Evolutionary conservation across 2,329 filamentous ascomycete genomes (phyloP).

Genomic region (Colletotrichum sp.): DNA sequence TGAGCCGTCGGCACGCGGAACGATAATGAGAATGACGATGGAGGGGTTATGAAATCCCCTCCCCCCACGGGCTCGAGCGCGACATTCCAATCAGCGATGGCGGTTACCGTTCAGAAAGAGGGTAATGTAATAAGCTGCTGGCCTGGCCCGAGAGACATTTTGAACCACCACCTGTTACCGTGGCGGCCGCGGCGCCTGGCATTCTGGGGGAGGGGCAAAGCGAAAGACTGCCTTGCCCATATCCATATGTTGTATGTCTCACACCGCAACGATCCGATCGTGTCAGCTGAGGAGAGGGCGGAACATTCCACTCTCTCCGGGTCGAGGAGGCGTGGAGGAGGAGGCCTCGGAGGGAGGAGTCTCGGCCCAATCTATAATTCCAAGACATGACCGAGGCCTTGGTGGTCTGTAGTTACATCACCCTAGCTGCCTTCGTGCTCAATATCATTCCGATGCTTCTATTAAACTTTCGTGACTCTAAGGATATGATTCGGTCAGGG

Average conservation of each 20-base stretch:
- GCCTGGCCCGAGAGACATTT: not conserved
- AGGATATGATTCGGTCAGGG: not conserved
- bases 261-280: not conserved
- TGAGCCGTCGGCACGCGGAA: not conserved
- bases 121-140: not conserved
- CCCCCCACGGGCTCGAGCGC: not conserved
- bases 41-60: not conserved
- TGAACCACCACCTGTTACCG: not conserved
- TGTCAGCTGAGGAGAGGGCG: not conserved
- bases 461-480: not conserved
- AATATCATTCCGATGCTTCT: not conserved
- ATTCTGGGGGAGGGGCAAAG: not conserved
- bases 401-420: not conserved
- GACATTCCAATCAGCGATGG: not conserved
- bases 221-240: not conserved
- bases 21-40: not conserved
- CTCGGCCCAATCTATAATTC: not conserved
- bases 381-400: not conserved
- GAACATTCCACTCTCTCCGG: not conserved
- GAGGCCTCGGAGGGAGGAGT: not conserved
- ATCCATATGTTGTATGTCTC: not conserved
- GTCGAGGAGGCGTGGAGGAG: not conserved
- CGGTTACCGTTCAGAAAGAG: not conserved
- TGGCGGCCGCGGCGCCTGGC: not conserved
- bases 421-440: not conserved